A percentile compares a stretch with the other conserved stretches of the same genome.
phyloP scores from a whole-genome alignment of 257 asterid species.

The Penstemon barbatus region DNA sequence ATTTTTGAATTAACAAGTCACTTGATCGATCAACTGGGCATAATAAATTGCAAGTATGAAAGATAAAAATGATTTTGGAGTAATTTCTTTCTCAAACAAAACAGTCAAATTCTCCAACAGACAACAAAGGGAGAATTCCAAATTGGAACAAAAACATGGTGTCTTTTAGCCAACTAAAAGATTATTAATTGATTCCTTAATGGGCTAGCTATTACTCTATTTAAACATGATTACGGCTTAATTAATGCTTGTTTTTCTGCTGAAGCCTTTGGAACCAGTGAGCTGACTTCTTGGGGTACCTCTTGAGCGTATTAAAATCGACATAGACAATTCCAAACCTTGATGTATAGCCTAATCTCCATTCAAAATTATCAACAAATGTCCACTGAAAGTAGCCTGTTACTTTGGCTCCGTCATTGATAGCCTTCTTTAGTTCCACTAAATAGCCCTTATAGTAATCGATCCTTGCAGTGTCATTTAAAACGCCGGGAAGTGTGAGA shows the following conservation, averaged over 20 bases:
- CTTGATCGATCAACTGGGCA: too few relatives aligned
- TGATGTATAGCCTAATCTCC: conserved; percentile 87
- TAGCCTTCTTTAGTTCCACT: conserved; percentile 59
- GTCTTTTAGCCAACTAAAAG: conserved; percentile 9
- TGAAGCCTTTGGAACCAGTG: conserved; percentile 70
- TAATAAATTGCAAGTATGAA: too few relatives aligned
- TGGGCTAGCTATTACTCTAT: conserved; percentile 6
- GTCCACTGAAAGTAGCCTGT: conserved; percentile 88
- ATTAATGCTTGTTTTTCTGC: conserved; percentile 37
- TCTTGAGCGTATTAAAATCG: conserved; percentile 72
- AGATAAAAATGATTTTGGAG: too few relatives aligned
- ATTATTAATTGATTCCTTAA: conserved; percentile 32
- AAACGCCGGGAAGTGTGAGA: conserved; percentile 54
- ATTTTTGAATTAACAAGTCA: too few relatives aligned
- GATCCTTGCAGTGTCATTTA: conserved; percentile 63
- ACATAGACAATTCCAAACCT: conserved; percentile 88
- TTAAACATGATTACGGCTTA: conserved; percentile 10
- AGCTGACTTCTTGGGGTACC: conserved; percentile 92
- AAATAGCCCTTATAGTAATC: conserved; percentile 70
- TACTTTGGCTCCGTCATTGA: conserved; percentile 79
- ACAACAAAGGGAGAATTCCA: neutral
- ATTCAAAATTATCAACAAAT: conserved; percentile 87
- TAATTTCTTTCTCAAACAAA: too few relatives aligned
- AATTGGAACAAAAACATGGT: neutral
- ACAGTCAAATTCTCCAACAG: too few relatives aligned